Evolutionary conservation across 1,139 yeast genomes (phyloP), one percentile per base, ranked within the genome.

Genomic region (Chernovozyma aurita): DNA sequence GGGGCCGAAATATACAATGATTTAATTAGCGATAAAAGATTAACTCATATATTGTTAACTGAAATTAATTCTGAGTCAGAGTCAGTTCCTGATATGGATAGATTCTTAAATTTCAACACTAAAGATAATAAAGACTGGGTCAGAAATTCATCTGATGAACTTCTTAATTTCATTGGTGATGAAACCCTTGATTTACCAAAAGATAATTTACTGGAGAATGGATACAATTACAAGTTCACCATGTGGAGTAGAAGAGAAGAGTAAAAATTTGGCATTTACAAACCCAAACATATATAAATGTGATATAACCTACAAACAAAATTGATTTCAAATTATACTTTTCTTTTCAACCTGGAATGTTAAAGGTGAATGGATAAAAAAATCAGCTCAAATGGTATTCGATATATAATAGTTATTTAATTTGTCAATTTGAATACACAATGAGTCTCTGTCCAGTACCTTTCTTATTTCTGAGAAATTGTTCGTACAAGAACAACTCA

Each of bases 1-100:
- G 99, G 99, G 1, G 92, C 94, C 1, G 92, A 90, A 55, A 67
- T 92, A 6, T 92, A 92, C 61, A 72, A 76, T 36, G 68, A 76
- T 30, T 70, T 78, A 20, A 55, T 80, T 22, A 48, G 62, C 0
- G 70, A 65, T 35, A 61, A 61, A 0, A 38, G 63, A 4, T 76
- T 83, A 1, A 72, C 75, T 34, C 71, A 78, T 29, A 61, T 92
- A 34, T 65, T 88, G 24, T 58, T 92, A n/a, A 92, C 98, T 0
- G 88, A 86, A 52, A 73, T 90, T 24, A 51, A 53, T 20, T 55
- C 47, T 40, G 55, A 61, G 31, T 44, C 52, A 14, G 47, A 53
- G 15, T 47, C 53, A 13, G 53, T 57, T 3, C 63, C 80, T 17
- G 78, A 76, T 18, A 70, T 81, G 69, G 95, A 88, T 50, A 78